Percentiles rank a stretch among this genome's conserved stretches.
Evolutionary conservation across 2,329 filamentous ascomycete species (phyloP).

Genomic region (Phialophora chinensis): DNA sequence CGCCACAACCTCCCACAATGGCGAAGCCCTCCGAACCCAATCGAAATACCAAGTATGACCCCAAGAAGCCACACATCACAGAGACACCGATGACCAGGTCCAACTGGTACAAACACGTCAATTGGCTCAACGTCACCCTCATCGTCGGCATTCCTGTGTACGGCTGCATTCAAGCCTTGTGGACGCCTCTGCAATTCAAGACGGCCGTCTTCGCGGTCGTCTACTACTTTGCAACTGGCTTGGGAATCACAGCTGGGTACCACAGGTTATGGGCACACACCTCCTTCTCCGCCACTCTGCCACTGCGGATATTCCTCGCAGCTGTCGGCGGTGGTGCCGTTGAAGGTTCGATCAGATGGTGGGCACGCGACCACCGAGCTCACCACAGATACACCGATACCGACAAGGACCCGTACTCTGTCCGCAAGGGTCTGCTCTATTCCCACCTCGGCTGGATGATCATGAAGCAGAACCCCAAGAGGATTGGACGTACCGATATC

Average conservation of each 20-base stretch:
- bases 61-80: slow-evolving; percentile 83
- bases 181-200: slow-evolving; percentile 74
- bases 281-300: slow-evolving; percentile 77
- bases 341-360: slow-evolving; percentile 86
- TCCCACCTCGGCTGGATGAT: slow-evolving; percentile 90
- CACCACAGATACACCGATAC: slow-evolving; percentile 93
- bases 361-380: slow-evolving; percentile 83
- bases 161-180: slow-evolving; percentile 76
- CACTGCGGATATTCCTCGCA: slow-evolving; percentile 81
- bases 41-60: slow-evolving; percentile 59
- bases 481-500: slow-evolving; percentile 85
- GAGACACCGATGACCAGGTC: slow-evolving; percentile 77
- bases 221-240: slow-evolving; percentile 83
- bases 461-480: slow-evolving; percentile 91
- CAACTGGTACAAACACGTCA: slow-evolving; percentile 92
- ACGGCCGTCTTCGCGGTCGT: slow-evolving; percentile 74
- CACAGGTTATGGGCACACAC: slow-evolving; percentile 87
- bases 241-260: slow-evolving; percentile 80
- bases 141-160: slow-evolving; percentile 78
- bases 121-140: slow-evolving; percentile 87
- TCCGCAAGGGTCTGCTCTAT: slow-evolving; percentile 85
- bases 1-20: slow-evolving; percentile 52
- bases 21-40: slow-evolving; percentile 60
- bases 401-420: slow-evolving; percentile 88
- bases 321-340: slow-evolving; percentile 82